Evolutionary conservation across 345 rosid species (phyloP), one percentile per base, ranked within the genome.

Genomic region (Linum lewisii): DNA sequence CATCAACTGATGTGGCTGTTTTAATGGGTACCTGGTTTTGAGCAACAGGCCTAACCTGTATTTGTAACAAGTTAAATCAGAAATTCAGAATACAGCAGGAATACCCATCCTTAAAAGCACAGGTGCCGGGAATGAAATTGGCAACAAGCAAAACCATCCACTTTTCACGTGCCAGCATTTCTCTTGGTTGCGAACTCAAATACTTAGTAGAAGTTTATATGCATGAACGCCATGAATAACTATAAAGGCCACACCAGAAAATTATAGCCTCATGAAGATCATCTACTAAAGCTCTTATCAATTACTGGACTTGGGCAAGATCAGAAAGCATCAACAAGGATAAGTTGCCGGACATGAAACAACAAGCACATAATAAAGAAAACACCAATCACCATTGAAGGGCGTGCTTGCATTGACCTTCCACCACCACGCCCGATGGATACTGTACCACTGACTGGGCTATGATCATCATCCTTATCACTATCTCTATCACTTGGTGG

Each of bases 31-130:
- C 65, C 45, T 70, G 79, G 67, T 68, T 72, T 6, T 67, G 77
- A 24, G 76, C 73, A 24, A 53, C 60, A 21, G 57, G 61, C 66
- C 55, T 82, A 23, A 54, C 67, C 93, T 83, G 79, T 74, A 67
- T 51, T 54, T 60, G 59, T 23, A 66, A 51, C 15, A 19, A 19
- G 19, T 22, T 1, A 42, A 42, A 42, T 11, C n/a, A n/a, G n/a
- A n/a, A n/a, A n/a, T 7, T 11, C 47, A 42, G 14, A 42, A 34
- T 34, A 34, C 38, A 34, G 10, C 38, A 34, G 38, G 7, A 34
- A 34, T 34, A n/a, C n/a, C n/a, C n/a, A n/a, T n/a, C n/a, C n/a
- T n/a, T n/a, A n/a, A n/a, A n/a, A n/a, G n/a, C n/a, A n/a, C n/a
- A n/a, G n/a, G n/a, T n/a, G n/a, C n/a, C n/a, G n/a, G n/a, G n/a